A percentile compares a stretch with the other conserved stretches of the same genome.
Evolutionary conservation across 2,329 filamentous ascomycete species (phyloP).

Genomic region (Ophioceras dolichostomum): DNA sequence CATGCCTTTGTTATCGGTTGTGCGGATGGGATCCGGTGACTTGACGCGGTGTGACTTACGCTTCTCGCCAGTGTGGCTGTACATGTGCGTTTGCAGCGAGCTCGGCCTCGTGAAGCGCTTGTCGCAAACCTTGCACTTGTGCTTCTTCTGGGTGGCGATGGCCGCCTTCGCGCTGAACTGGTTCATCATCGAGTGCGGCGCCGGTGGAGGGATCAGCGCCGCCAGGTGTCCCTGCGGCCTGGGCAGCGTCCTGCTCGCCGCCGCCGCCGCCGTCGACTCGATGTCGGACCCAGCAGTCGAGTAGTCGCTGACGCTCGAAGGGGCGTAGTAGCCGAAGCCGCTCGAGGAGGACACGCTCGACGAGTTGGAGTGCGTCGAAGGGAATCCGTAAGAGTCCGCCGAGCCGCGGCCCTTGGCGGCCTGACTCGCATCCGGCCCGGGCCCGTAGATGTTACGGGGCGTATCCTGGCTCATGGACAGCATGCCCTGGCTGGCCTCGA

Average conservation of each 20-base stretch:
- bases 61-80: conserved; percentile 95
- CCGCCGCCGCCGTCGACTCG: conserved; percentile 65
- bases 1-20: not conserved
- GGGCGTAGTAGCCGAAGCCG: conserved; percentile 76
- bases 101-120: conserved; percentile 93
- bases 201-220: conserved; percentile 50
- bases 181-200: conserved; percentile 95
- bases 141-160: conserved; percentile 95
- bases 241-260: conserved; percentile 71
- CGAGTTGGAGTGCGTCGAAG: conserved; percentile 68
- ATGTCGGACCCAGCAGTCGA: conserved; percentile 82
- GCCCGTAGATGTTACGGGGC: conserved; percentile 74
- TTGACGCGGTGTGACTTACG: conserved; percentile 60
- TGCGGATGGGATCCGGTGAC: not conserved
- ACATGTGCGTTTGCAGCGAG: conserved; percentile 94
- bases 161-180: conserved; percentile 96
- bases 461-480: conserved; percentile 93
- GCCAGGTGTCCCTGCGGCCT: conserved; percentile 54
- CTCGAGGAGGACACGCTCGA: conserved; percentile 82
- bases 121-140: conserved; percentile 98
- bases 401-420: conserved; percentile 51
- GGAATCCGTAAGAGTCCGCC: conserved; percentile 83
- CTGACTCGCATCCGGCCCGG: no score
- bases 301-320: conserved; percentile 81
- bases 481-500: conserved; percentile 91